Base-by-base conservation (phyloP, 495 filamentous ascomycete species). In the Penicillium salamii region DNA sequence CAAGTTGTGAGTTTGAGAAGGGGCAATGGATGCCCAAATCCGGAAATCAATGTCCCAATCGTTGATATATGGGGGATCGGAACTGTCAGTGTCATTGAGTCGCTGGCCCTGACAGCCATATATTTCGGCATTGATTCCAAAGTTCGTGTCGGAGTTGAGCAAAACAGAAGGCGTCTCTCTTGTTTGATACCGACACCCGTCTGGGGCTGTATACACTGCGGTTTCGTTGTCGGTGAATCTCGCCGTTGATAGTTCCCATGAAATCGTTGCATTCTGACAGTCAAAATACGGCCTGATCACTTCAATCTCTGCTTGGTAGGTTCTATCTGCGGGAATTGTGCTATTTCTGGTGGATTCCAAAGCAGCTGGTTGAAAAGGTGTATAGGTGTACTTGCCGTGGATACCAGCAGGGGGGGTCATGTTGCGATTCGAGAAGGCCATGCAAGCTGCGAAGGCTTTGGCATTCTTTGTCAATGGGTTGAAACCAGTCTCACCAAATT, bases 391-490 rank as follows among this genome's bases (percentile, higher is more conserved):
- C 13, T n/a, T 1, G 4, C 20, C 35, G 7, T 32, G 9, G 7
- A 49, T 8, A 23, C 46, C 46, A 40, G 38, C n/a, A 12, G 46
- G 35, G 14, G 35, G 46, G n/a, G n/a, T 49, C 36, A 49, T 39
- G 15, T 49, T 49, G 7, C 18, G 24, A 7, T 8, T 24, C 0
- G 17, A 12, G 32, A 33, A 49, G 32, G 34, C 46, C 17, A 39
- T 19, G 36, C 46, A 49, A 0, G 15, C 21, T 3, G 24, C 46
- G 11, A 29, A 12, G 7, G 35, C 9, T 1, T n/a, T 38, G 14
- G 12, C 11, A 14, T 32, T 5, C 7, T 12, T 32, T 6, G 14
- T n/a, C 3, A 11, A 17, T 17, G 42, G n/a, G 29, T 45, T 18
- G 7, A 15, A 45, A 4, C 5, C 17, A 9, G 23, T 12, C 3